Evolutionary conservation across 805 yeast species (phyloP), one percentile per base, ranked within the genome.

Genomic region (Ogataea degrootiae): DNA sequence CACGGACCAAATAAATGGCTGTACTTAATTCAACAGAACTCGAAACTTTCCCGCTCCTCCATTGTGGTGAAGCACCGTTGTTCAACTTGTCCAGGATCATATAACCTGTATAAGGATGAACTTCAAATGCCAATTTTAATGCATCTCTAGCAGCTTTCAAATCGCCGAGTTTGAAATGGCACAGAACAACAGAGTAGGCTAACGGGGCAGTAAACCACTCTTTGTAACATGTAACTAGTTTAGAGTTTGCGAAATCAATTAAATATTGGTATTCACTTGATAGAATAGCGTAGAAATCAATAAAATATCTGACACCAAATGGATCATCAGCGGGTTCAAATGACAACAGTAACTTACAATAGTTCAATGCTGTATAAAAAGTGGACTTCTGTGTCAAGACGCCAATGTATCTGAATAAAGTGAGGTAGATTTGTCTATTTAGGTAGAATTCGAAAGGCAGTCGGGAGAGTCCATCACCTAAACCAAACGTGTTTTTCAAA

Each of bases 301-400:
- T 81, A 62, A 88, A 86, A 59, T 84, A 83, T 52, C 96, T 74
- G 12, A 85, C 89, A 21, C 96, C 96, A 44, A 83, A 69, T 1
- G 96, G 96, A 68, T 90, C 96, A 47, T 84, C 87, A 2, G 81
- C 74, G 1, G 96, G 96, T 37, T 64, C 66, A 31, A 90, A 67
- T 2, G 90, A 78, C 52, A 86, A 70, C 42, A 89, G 69, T 6
- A 83, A 70, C 61, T 87, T 88, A 56, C 86, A 78, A 70, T 83
- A 89, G 38, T 80, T 79, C 39, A 87, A 74, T 0, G 96, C 96
- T 0, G 96, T 89, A 48, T 68, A 75, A 58, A 77, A 81, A 1
- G 92, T 86, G 4, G 95, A 87, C 58, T 87, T 77, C 56, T 85
- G 89, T 2, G 89, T 85, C 37, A 90, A 68, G 2, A 79, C 79